These are phyloP conservation scores for Aspergillus pseudoviridinutans DNA, from an alignment of 2,329 filamentous ascomycete species.

Conservation along the genomic window DNA sequence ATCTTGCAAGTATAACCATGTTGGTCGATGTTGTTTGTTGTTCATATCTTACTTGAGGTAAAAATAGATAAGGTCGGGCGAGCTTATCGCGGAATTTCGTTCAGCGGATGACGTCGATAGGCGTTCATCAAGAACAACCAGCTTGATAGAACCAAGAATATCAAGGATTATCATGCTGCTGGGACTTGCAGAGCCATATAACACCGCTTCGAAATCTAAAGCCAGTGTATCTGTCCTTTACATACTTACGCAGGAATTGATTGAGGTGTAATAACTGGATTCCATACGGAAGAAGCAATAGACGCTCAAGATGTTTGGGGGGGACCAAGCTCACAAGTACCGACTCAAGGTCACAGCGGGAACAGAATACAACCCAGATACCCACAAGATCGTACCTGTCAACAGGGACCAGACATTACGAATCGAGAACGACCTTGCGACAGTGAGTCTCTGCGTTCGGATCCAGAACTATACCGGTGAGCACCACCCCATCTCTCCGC, in stretches of 20 bases:
- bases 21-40: too few relatives aligned
- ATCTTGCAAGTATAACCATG: too few relatives aligned
- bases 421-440: conserved; percentile 62
- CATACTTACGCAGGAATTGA: neutral
- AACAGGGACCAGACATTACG: conserved; percentile 62
- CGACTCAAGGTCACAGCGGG: conserved; percentile 79
- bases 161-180: neutral
- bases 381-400: conserved; percentile 71
- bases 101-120: conserved; percentile 11
- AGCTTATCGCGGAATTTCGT: neutral
- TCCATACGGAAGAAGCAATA: neutral
- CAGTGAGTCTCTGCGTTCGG: conserved; percentile 68
- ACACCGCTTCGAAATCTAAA: neutral
- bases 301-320: neutral
- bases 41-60: too few relatives aligned
- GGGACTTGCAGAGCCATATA: neutral
- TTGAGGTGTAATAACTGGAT: conserved; percentile 1
- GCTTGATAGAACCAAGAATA: neutral
- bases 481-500: neutral
- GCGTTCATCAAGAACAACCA: conserved; percentile 4
- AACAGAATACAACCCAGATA: conserved; percentile 65
- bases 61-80: neutral
- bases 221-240: neutral
- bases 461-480: conserved; percentile 59
- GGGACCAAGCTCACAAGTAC: conserved; percentile 46